Percentiles rank a stretch among this genome's conserved stretches.
phyloP scores from a whole-genome alignment of 1,139 yeast species.

The Meyerozyma sp. region DNA sequence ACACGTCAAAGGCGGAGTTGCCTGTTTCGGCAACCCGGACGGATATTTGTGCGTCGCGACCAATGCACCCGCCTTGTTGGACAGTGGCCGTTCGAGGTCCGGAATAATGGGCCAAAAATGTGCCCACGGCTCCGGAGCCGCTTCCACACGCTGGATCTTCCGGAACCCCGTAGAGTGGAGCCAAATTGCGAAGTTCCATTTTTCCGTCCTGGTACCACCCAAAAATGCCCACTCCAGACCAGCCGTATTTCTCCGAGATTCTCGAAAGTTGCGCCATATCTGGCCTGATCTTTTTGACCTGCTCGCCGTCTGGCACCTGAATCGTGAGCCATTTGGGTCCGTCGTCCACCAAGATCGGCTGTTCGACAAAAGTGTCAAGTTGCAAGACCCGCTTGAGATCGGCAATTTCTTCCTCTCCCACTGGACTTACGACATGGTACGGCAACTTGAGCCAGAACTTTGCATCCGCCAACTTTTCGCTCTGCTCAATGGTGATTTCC shows the following conservation, averaged over 20 bases:
- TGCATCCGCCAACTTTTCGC: constrained; percentile 2
- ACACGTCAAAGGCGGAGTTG: constrained; percentile 13
- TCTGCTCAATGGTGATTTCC: constrained; percentile 16
- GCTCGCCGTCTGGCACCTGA: constrained; percentile 20
- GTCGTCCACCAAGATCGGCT: constrained; percentile 21
- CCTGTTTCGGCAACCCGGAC: not conserved
- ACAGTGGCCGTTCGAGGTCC: constrained; percentile 10
- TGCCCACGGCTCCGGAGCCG: constrained; percentile 37
- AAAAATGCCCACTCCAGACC: constrained; percentile 32
- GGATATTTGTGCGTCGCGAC: constrained; percentile 22
- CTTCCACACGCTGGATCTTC: constrained; percentile 55
- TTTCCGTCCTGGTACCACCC: constrained; percentile 21
- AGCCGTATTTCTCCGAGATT: constrained; percentile 13
- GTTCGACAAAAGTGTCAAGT: constrained; percentile 7
- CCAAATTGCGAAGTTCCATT: constrained; percentile 35
- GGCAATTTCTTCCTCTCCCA: constrained; percentile 11
- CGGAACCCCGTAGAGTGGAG: constrained; percentile 24
- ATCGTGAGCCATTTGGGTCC: constrained; percentile 42
- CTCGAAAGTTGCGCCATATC: constrained; percentile 17
- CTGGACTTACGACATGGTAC: constrained; percentile 15
- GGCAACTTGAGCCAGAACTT: constrained; percentile 20
- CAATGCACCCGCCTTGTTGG: constrained; percentile 30
- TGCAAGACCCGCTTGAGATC: constrained; percentile 17
- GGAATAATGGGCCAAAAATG: constrained; percentile 10
- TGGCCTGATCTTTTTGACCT: constrained; percentile 24